These are phyloP conservation scores for Pseudonitzschia pungens DNA, from an alignment of 108 stramenopile genomes.

Conservation along the genomic window DNA sequence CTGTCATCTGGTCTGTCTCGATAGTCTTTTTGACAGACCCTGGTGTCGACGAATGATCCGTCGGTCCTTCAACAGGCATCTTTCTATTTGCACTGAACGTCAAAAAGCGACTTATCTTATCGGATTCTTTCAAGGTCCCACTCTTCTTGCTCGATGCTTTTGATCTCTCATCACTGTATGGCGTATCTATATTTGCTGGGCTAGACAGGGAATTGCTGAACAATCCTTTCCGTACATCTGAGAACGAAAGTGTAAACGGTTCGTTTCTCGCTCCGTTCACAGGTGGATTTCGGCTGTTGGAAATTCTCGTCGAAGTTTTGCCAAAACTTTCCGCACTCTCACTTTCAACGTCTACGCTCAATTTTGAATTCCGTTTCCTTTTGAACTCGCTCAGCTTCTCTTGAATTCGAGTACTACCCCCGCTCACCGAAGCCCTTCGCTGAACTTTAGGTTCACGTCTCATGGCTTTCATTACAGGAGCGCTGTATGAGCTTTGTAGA, in stretches of 20 bases:
- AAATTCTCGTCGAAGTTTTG: neutral
- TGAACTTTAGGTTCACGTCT: neutral
- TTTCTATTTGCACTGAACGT: conserved; percentile 11
- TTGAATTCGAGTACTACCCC: neutral
- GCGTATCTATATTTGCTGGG: neutral
- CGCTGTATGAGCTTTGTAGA: neutral
- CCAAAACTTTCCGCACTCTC: neutral
- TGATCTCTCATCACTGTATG: neutral
- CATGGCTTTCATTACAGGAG: neutral
- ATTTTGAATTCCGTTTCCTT: conserved; percentile 16
- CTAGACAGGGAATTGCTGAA: neutral
- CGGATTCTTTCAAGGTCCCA: neutral
- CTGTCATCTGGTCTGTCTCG: too few species aligned
- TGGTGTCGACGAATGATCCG: neutral
- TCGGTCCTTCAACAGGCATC: conserved; percentile 2
- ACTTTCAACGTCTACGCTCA: conserved; percentile 14
- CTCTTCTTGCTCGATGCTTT: neutral
- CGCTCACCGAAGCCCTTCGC: neutral
- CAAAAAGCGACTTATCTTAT: conserved; percentile 28
- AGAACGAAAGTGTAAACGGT: neutral
- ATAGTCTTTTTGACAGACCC: neutral
- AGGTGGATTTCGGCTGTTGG: neutral
- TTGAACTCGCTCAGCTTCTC: conserved; percentile 14
- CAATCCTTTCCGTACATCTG: neutral
- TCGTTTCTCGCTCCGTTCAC: neutral